Evolutionary conservation across 1,284 basidiomycete species (phyloP).

Genomic region (Trichosporon asahii): DNA sequence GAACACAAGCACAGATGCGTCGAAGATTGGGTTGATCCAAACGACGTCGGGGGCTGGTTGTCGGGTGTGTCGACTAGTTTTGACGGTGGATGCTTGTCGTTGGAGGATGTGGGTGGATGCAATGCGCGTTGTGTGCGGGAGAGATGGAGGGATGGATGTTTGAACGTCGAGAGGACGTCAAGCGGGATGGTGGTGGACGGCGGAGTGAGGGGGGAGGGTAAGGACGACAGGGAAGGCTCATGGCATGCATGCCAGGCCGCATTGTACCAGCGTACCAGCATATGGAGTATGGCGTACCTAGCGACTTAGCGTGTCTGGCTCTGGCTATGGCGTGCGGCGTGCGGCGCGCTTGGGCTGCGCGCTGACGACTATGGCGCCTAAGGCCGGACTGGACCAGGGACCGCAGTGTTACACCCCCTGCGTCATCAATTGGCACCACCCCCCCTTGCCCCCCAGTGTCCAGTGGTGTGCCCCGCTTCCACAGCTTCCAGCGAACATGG

Average conservation of each 20-base stretch:
- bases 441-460: background rate
- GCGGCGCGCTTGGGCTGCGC: background rate
- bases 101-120: background rate
- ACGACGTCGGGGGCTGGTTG: background rate
- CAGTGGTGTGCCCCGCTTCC: background rate
- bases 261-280: background rate
- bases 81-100: background rate
- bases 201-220: background rate
- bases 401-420: conserved; percentile 2
- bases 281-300: background rate
- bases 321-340: background rate
- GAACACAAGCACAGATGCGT: background rate
- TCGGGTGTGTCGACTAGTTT: background rate
- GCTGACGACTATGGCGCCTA: background rate
- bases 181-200: background rate
- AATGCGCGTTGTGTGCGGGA: background rate
- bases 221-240: background rate
- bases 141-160: background rate
- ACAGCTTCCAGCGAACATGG: background rate
- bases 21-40: background rate
- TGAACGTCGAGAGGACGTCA: background rate
- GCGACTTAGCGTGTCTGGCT: background rate
- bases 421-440: background rate
- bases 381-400: background rate
- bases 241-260: background rate